phyloP scores from a whole-genome alignment of 805 yeast genomes.

The Myxozyma melibiosi region DNA sequence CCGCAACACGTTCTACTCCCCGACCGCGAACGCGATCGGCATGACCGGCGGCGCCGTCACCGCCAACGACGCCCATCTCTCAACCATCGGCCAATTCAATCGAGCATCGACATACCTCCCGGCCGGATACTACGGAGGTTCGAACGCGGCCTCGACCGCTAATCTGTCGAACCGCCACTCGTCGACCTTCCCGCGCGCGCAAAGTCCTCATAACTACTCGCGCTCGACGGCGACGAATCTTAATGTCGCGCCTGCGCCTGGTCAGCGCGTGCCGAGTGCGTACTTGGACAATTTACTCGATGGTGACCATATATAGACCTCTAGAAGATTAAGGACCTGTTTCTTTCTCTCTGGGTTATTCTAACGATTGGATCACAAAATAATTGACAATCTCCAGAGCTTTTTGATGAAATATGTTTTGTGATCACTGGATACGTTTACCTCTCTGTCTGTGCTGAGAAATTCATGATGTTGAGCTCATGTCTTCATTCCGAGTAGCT shows the following conservation, averaged over 20 bases:
- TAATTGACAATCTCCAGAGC: too few species aligned
- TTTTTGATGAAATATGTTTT: background rate
- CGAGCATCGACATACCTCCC: conserved; percentile 29
- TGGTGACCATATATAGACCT: conserved; percentile 14
- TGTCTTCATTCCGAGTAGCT: too few species aligned
- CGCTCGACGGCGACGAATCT: conserved; percentile 9
- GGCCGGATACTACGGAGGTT: conserved; percentile 28
- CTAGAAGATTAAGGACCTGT: background rate
- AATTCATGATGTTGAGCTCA: too few species aligned
- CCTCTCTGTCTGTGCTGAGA: too few species aligned
- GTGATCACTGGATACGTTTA: background rate
- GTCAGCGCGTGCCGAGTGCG: conserved; percentile 44
- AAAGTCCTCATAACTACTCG: conserved; percentile 8
- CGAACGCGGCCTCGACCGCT: conserved; percentile 5
- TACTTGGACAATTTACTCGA: conserved; percentile 44
- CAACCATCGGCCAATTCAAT: background rate
- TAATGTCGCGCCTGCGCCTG: conserved; percentile 10
- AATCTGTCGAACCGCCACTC: conserved; percentile 9
- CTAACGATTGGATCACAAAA: background rate
- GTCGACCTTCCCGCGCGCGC: conserved; percentile 7
- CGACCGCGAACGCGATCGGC: conserved; percentile 57
- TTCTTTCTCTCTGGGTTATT: background rate
- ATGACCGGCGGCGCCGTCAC: conserved; percentile 14
- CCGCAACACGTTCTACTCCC: conserved; percentile 64
- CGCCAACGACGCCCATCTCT: background rate